These are phyloP conservation scores for Pogostemon cablin DNA, from an alignment of 257 asterid genomes.

Conservation along the genomic window DNA sequence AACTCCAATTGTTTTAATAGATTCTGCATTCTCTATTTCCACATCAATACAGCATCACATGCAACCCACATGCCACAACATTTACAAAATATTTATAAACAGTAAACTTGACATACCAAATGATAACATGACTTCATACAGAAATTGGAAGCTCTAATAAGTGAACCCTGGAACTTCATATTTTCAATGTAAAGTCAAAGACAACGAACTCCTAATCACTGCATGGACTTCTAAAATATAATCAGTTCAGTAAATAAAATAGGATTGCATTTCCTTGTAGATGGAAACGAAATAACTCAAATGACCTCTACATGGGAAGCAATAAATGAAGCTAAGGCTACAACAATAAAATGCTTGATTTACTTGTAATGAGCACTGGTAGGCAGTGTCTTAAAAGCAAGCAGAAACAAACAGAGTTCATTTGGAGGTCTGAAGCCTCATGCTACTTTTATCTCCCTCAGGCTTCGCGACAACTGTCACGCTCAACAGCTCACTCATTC, in stretches of 20 bases:
- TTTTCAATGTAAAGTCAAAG: constrained; percentile 13
- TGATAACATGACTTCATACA: background rate
- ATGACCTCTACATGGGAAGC: constrained; percentile 26
- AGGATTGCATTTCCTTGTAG: constrained; percentile 28
- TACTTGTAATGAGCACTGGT: constrained; percentile 5
- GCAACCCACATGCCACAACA: too few species aligned
- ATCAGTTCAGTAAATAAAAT: constrained; percentile 23
- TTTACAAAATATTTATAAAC: background rate
- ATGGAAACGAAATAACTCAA: constrained; percentile 34
- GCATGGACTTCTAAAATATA: background rate
- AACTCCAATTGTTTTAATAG: background rate
- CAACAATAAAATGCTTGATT: constrained; percentile 22
- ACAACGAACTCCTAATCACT: background rate
- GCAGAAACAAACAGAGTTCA: background rate
- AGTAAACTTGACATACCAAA: too few species aligned
- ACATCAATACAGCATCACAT: too few species aligned
- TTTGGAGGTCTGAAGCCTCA: constrained; percentile 2
- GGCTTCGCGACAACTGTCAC: constrained; percentile 4
- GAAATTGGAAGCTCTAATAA: constrained; percentile 1
- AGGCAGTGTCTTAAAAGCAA: background rate
- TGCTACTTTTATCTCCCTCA: background rate
- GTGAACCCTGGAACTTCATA: constrained; percentile 1
- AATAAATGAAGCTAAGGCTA: constrained; percentile 27
- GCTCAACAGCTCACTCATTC: constrained; percentile 2
- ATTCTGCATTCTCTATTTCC: background rate